Conservation (phyloP, 257 asterid species). For the Ocimum tenuiflorum region DNA sequence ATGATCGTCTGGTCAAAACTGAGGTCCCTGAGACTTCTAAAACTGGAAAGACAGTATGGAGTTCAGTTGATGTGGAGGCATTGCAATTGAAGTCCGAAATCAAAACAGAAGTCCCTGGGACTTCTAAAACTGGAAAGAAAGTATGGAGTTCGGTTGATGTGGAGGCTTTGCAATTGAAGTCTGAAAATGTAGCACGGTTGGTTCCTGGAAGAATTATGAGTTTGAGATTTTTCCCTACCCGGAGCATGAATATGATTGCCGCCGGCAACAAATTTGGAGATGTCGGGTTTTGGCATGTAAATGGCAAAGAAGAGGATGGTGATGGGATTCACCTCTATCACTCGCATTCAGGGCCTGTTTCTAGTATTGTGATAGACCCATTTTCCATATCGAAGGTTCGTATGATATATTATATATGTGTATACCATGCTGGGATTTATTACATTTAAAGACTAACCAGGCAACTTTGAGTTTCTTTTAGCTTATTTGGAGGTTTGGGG, state of each 20-base stretch:
- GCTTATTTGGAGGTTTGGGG: background rate
- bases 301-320: slow-evolving; percentile 48
- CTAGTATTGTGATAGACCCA: slow-evolving; percentile 59
- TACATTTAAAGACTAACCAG: background rate
- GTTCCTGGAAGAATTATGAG: slow-evolving; percentile 67
- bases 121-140: slow-evolving; percentile 15
- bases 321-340: slow-evolving; percentile 61
- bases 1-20: slow-evolving; percentile 12
- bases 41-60: no score
- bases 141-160: slow-evolving; percentile 38
- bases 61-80: no score
- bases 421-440: background rate
- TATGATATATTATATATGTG: slow-evolving; percentile 21
- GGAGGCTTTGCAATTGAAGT: slow-evolving; percentile 48
- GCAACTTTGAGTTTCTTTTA: background rate
- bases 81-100: no score
- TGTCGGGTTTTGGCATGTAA: slow-evolving; percentile 76
- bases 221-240: slow-evolving; percentile 59
- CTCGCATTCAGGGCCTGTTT: slow-evolving; percentile 74
- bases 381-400: slow-evolving; percentile 61
- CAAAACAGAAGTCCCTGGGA: slow-evolving; percentile 11
- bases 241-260: slow-evolving; percentile 50
- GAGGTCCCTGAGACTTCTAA: no score
- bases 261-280: slow-evolving; percentile 79
- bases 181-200: slow-evolving; percentile 57